Evolutionary conservation across 768 basidiomycete genomes (phyloP), one percentile per base, ranked within the genome.

Genomic region (Lactarius hengduanensis): DNA sequence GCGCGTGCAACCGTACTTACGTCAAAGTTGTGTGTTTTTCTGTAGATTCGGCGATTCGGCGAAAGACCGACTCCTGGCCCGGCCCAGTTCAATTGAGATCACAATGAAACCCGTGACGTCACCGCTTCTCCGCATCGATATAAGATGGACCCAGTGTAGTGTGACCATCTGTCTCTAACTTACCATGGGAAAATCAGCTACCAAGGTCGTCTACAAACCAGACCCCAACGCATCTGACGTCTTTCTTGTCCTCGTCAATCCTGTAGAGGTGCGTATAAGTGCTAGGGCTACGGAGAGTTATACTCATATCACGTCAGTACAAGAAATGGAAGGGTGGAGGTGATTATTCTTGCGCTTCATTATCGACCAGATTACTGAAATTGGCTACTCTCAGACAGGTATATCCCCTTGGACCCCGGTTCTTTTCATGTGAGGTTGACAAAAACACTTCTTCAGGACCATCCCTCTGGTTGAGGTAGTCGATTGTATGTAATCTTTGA

Each of bases 271-370:
- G 69, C 26, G 82, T 71, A 34, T 54, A 28, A 11, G 56, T 26
- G 30, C 65, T 30, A 43, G 41, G n/a, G 50, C 26, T 34, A 58
- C 59, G 45, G 26, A 57, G 30, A 55, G 8, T 47, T 45, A 30
- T 66, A 34, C 63, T 68, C 30, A 61, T 64, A 18, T 41, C 45
- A 56, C 32, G 63, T 57, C 69, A 92, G 91, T 90, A 78, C 76
- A 85, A 85, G 79, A 89, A 86, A 75, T 94, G 90, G 90, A 89
- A 86, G 76, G 82, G 78, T 11, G 91, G 90, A 83, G 91, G 92
- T 92, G 69, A 78, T 84, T 73, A 3, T 41, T 32, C 58, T 50
- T 32, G n/a, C 30, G 57, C 22, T 65, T 59, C 71, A 65, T 71
- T 59, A 57, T 67, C 56, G 28, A 28, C 3, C 28, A 34, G 45